phyloP scores from a whole-genome alignment of 1,284 basidiomycete species.

The Rhodotorula mucilaginosa region DNA sequence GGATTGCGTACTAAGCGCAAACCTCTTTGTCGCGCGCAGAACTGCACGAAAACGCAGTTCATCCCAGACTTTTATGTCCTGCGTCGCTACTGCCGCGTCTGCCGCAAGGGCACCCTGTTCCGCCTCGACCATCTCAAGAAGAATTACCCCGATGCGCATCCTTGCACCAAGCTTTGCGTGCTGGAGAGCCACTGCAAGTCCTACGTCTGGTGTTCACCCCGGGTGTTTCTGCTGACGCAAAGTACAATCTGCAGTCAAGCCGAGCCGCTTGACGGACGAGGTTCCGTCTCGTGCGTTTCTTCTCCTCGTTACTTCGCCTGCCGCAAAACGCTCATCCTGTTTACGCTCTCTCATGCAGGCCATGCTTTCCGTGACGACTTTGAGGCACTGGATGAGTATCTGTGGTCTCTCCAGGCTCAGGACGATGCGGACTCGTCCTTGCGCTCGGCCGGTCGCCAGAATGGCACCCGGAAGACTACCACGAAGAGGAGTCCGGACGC shows the following conservation, averaged over 20 bases:
- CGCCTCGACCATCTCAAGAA: neutral
- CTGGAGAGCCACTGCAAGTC: neutral
- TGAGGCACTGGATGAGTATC: neutral
- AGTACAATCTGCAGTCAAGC: neutral
- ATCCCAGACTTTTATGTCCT: neutral
- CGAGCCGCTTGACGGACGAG: neutral
- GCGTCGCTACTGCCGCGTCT: neutral
- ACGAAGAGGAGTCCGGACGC: neutral
- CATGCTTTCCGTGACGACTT: neutral
- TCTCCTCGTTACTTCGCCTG: no score
- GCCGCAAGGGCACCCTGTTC: neutral
- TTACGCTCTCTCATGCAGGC: neutral
- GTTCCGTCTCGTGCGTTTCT: neutral
- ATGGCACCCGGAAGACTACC: no score
- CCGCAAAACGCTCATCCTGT: neutral
- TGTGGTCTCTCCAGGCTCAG: neutral
- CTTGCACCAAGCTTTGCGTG: neutral
- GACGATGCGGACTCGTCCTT: neutral
- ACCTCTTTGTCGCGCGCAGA: neutral
- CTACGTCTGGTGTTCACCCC: neutral
- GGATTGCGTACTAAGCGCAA: no score
- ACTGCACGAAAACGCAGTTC: neutral
- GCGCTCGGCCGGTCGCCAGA: no score
- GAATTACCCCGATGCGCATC: neutral
- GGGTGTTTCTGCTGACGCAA: neutral